phyloP scores from a whole-genome alignment of 768 basidiomycete species.

The Agrocybe praecox region DNA sequence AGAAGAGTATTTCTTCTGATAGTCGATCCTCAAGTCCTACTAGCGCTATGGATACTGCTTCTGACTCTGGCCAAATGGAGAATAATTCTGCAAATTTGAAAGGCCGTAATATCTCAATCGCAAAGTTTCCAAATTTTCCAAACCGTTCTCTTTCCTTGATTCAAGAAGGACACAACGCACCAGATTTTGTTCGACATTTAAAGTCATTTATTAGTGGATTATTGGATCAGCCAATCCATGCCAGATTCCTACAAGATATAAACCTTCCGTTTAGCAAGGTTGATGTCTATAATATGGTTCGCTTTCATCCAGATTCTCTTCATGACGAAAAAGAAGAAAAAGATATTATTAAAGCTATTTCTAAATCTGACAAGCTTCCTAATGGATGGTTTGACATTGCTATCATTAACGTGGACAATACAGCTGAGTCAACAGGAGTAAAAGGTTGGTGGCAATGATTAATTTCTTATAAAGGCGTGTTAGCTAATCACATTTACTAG shows the following conservation, averaged over 20 bases:
- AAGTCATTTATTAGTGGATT: too few relatives aligned
- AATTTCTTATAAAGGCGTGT: not conserved
- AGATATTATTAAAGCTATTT: conserved; percentile 22
- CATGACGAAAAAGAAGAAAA: conserved; percentile 15
- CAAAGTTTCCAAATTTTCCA: conserved; percentile 9
- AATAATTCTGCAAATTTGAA: not conserved
- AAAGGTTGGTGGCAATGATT: not conserved
- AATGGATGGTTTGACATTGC: conserved; percentile 27
- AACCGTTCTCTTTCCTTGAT: conserved; percentile 18
- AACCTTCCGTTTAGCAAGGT: too few relatives aligned
- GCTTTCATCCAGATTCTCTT: too few relatives aligned
- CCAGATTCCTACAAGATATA: too few relatives aligned
- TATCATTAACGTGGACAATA: conserved; percentile 13
- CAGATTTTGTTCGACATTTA: too few relatives aligned
- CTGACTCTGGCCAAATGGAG: too few relatives aligned
- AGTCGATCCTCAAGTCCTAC: not conserved
- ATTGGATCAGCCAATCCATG: too few relatives aligned
- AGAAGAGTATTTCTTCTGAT: not conserved
- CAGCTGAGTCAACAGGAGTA: conserved; percentile 24
- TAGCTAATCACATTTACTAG: not conserved
- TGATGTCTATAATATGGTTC: too few relatives aligned
- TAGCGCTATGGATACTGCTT: too few relatives aligned
- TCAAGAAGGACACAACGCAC: conserved; percentile 12
- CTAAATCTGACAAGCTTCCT: conserved; percentile 7
- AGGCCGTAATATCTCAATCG: conserved; percentile 4